Percentiles rank a stretch among this genome's conserved stretches.
phyloP scores from a whole-genome alignment of 2,329 filamentous ascomycete genomes.

The Neofusicoccum sp. region DNA sequence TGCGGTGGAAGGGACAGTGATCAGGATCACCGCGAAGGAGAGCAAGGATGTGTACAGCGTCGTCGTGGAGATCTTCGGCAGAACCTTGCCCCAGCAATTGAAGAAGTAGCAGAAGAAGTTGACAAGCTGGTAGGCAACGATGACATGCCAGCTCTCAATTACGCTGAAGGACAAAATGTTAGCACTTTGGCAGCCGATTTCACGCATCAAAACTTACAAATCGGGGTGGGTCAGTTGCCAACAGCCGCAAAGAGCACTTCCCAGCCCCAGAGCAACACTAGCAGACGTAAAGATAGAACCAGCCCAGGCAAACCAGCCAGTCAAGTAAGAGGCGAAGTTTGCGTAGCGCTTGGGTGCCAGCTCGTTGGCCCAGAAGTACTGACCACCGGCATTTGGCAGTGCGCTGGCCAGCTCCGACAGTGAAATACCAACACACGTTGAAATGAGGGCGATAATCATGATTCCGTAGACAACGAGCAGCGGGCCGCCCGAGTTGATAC shows the following conservation, averaged over 20 bases:
- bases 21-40: constrained; percentile 49
- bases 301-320: constrained; percentile 55
- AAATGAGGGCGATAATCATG: constrained; percentile 47
- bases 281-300: constrained; percentile 55
- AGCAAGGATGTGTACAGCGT: constrained; percentile 48
- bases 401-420: constrained; percentile 50
- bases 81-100: constrained; percentile 43
- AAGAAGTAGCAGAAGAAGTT: constrained; percentile 51
- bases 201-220: constrained; percentile 41
- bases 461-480: constrained; percentile 51
- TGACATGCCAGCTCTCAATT: constrained; percentile 37
- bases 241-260: constrained; percentile 50
- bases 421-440: constrained; percentile 46
- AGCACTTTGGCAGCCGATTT: not conserved
- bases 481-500: constrained; percentile 51
- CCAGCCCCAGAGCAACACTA: constrained; percentile 51
- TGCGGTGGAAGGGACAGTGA: constrained; percentile 47
- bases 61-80: constrained; percentile 41
- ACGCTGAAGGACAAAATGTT: constrained; percentile 23
- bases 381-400: constrained; percentile 51
- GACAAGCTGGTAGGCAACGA: constrained; percentile 48
- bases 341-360: constrained; percentile 47
- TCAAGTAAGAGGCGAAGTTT: constrained; percentile 47
- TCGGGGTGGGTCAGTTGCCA: constrained; percentile 53
- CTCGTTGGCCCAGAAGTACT: constrained; percentile 53